Evolutionary conservation across 73 alveolate genomes (phyloP), one percentile per base, ranked within the genome.

Genomic region (Symbiodinium natans): DNA sequence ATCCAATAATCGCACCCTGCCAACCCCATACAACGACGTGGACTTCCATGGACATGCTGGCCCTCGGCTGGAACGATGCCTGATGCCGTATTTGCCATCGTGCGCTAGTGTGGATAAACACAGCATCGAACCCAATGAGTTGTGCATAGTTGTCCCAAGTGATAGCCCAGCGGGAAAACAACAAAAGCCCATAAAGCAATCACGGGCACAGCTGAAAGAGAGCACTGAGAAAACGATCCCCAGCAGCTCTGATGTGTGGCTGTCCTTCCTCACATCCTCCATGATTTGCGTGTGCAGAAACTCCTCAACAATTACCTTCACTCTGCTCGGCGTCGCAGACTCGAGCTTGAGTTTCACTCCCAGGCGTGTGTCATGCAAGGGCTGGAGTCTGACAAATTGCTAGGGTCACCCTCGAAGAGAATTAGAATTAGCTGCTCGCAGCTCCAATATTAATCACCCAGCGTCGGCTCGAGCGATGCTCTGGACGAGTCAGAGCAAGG

Each of bases 391-490:
- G 39, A 1, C 42, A 29, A 21, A 29, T 31, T 5, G 23, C 41
- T 31, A 3, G 27, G 83, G 27, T 73, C 83, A 23, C 83, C 83
- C 27, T 73, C 83, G 21, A 73, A 29, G 17, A 73, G 39, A 73
- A 73, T 33, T 31, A 31, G 39, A 31, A 73, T 21, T 33, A 21
- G 27, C 83, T 36, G 39, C 27, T 36, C 27, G 38, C 83, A 31
- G 83, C 83, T 29, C 83, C 83, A 31, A 73, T 29, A 36, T 73
- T 73, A 23, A 73, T 33, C 83, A 73, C 41, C 83, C 83, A 73
- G 19, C 83, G 41, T 73, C n/a, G n/a, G n/a, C n/a, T n/a, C n/a
- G n/a, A n/a, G n/a, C n/a, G n/a, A n/a, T n/a, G 83, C 71, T 52
- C 31, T 52, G 17, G 27, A 9, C 7, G 29, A 10, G 71, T 29